Conservation (phyloP, 139 green algal genomes). For the Medakamo hakoo region DNA sequence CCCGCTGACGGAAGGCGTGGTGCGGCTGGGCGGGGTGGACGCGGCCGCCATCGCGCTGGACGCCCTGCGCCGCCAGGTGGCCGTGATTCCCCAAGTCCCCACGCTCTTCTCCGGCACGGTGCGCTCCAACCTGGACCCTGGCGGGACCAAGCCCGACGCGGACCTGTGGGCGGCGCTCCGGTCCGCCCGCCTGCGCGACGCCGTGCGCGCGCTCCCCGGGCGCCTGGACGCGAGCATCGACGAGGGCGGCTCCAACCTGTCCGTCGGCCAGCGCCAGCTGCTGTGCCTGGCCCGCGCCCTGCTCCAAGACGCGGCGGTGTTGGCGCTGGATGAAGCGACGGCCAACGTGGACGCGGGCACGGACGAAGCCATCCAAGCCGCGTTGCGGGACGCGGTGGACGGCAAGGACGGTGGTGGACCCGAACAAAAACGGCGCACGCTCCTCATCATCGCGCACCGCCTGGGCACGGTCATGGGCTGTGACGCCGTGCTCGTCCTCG, state of each 20-base stretch:
- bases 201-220: conserved; percentile 10
- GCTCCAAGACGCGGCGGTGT: conserved; percentile 45
- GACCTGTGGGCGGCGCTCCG: conserved; percentile 63
- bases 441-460: conserved; percentile 76
- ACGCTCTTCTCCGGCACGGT: conserved; percentile 73
- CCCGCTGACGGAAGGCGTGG: conserved; percentile 34
- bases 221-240: conserved; percentile 35
- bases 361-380: conserved; percentile 59
- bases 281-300: conserved; percentile 81
- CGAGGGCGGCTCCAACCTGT: conserved; percentile 70
- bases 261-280: conserved; percentile 76
- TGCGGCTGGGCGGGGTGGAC: conserved; percentile 61
- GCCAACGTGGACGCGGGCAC: conserved; percentile 74
- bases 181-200: conserved; percentile 43
- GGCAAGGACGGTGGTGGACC: no score
- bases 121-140: conserved; percentile 85
- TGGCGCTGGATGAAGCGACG: conserved; percentile 91
- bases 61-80: conserved; percentile 47
- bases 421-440: conserved; percentile 51
- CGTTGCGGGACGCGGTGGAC: conserved; percentile 71
- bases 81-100: conserved; percentile 69
- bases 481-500: conserved; percentile 13
- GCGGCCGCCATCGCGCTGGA: conserved; percentile 42
- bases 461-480: conserved; percentile 57
- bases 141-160: conserved; percentile 40